These are phyloP conservation scores for Aplosporella prunicola DNA, from an alignment of 2,329 filamentous ascomycete genomes.

Conservation along the genomic window DNA sequence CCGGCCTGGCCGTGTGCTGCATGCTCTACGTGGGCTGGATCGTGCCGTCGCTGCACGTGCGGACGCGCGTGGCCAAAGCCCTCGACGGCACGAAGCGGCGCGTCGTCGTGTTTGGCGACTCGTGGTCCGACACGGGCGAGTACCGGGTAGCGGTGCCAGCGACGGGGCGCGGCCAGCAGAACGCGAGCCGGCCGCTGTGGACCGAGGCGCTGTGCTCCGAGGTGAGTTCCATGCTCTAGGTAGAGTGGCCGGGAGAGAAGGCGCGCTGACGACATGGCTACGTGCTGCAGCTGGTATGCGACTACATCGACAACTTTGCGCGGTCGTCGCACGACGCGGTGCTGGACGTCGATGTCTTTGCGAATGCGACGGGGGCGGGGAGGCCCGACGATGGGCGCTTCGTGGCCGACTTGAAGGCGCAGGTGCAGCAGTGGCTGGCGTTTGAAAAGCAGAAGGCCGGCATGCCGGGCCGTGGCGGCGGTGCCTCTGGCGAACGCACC, in stretches of 20 bases:
- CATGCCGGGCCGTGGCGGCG: constrained; percentile 16
- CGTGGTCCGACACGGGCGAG: constrained; percentile 29
- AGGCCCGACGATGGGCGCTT: constrained; percentile 12
- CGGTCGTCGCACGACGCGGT: constrained; percentile 24
- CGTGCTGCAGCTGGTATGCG: constrained; percentile 27
- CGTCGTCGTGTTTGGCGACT: constrained; percentile 30
- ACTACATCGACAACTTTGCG: constrained; percentile 29
- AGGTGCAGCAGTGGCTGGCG: constrained; percentile 27
- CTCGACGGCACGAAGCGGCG: constrained; percentile 22
- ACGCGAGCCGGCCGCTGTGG: constrained; percentile 25
- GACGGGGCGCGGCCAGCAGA: constrained; percentile 19
- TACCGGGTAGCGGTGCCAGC: constrained; percentile 25
- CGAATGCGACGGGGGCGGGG: constrained; percentile 20
- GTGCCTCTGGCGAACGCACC: constrained; percentile 23
- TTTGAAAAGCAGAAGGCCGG: constrained; percentile 19
- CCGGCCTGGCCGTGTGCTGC: constrained; percentile 17
- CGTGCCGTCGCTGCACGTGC: constrained; percentile 20
- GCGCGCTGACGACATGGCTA: constrained; percentile 16
- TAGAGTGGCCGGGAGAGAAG: not conserved
- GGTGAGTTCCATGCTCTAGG: constrained; percentile 14
- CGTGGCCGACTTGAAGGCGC: constrained; percentile 27
- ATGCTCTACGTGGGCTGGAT: constrained; percentile 25
- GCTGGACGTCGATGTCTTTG: constrained; percentile 23
- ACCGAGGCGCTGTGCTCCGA: constrained; percentile 29
- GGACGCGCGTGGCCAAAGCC: constrained; percentile 19